Conservation (phyloP, 2,329 filamentous ascomycete species). For the Thelonectria olida region DNA sequence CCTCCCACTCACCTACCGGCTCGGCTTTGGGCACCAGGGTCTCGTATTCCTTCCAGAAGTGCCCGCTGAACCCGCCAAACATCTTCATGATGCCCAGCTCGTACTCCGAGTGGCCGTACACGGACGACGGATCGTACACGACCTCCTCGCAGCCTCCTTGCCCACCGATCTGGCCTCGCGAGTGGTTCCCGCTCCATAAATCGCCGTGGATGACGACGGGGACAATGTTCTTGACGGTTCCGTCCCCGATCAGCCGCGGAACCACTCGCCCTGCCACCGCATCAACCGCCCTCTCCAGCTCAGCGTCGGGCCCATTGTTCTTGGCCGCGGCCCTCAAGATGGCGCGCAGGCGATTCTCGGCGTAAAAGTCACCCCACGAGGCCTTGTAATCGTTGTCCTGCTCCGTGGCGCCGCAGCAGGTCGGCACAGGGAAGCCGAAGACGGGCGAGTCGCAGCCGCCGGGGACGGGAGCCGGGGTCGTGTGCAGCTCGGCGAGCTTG, state of each 20-base stretch:
- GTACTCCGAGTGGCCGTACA: constrained; percentile 89
- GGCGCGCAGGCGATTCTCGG: constrained; percentile 74
- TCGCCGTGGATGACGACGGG: constrained; percentile 91
- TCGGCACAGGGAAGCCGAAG: constrained; percentile 87
- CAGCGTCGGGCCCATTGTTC: constrained; percentile 71
- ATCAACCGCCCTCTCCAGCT: constrained; percentile 72
- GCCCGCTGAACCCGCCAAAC: constrained; percentile 85
- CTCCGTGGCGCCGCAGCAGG: constrained; percentile 85
- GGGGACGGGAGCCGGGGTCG: constrained; percentile 74
- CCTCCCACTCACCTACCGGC: constrained; percentile 84
- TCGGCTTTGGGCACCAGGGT: constrained; percentile 79
- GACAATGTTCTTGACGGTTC: constrained; percentile 69
- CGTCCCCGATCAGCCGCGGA: constrained; percentile 77
- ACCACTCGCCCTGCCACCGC: constrained; percentile 72
- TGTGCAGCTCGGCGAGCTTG: constrained; percentile 83
- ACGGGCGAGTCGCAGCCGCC: constrained; percentile 65
- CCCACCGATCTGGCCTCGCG: constrained; percentile 69
- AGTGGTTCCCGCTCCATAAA: constrained; percentile 90
- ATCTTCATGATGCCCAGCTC: constrained; percentile 95
- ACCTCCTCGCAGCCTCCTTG: constrained; percentile 71
- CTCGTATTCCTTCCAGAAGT: constrained; percentile 83
- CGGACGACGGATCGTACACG: constrained; percentile 82
- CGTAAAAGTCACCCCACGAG: constrained; percentile 89
- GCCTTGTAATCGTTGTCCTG: constrained; percentile 80
- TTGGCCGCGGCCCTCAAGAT: constrained; percentile 67